Percentiles rank a stretch among this genome's conserved stretches.
Evolutionary conservation across 331 rosid genomes (phyloP).

Genomic region (Quercus tomentella): DNA sequence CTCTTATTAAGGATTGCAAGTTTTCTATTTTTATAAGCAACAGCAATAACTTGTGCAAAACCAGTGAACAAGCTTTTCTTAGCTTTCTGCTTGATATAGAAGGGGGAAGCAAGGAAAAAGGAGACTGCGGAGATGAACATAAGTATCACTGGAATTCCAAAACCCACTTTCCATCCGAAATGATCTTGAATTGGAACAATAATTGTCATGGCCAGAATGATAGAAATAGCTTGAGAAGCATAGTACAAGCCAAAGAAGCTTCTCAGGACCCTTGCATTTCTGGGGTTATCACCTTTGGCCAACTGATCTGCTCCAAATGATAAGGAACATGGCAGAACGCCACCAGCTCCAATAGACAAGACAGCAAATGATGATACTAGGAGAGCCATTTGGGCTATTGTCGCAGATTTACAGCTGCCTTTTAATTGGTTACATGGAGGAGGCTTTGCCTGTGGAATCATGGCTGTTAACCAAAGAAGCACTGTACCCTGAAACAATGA

Average conservation of each 20-base stretch:
- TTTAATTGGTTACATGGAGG: conserved; percentile 29
- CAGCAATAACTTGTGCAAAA: conserved; percentile 44
- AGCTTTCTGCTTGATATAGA: conserved; percentile 47
- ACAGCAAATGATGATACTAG: conserved; percentile 31
- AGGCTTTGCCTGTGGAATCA: conserved; percentile 46
- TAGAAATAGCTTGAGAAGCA: conserved; percentile 41
- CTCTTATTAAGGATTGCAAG: conserved; percentile 29
- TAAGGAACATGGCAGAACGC: conserved; percentile 52
- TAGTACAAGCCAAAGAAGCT: conserved; percentile 65
- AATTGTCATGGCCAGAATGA: conserved; percentile 48
- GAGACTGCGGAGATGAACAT: conserved; percentile 39
- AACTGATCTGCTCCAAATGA: conserved; percentile 77
- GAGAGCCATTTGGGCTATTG: conserved; percentile 35
- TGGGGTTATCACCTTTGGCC: conserved; percentile 39
- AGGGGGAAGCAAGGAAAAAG: conserved; percentile 40
- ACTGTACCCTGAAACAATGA: conserved; percentile 44
- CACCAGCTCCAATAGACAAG: conserved; percentile 61
- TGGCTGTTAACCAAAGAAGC: conserved; percentile 53
- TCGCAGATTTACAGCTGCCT: conserved; percentile 36
- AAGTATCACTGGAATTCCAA: conserved; percentile 54
- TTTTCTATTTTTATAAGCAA: conserved; percentile 47
- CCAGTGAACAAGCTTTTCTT: conserved; percentile 49
- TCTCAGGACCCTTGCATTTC: conserved; percentile 40
- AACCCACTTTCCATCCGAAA: conserved; percentile 64
- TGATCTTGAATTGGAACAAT: conserved; percentile 53